Evolutionary conservation across 2,329 filamentous ascomycete species (phyloP).

Genomic region (Dryadomyces quercus-mongolicae): DNA sequence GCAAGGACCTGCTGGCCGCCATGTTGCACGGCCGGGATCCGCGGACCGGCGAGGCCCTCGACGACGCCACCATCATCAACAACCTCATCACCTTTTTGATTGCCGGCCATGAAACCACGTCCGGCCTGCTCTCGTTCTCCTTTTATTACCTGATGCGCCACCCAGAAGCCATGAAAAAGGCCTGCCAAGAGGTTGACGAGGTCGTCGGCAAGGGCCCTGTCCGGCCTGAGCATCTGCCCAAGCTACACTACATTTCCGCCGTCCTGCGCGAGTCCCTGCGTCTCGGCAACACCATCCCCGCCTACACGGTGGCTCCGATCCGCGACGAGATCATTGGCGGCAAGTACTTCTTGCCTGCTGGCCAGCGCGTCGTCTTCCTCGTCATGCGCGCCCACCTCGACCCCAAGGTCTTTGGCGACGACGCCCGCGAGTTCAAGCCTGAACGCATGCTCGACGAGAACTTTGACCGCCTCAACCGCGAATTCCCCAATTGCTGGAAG

Average conservation of each 20-base stretch:
- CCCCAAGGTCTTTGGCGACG: conserved; percentile 50
- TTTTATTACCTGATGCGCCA: conserved; percentile 55
- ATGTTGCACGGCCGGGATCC: conserved; percentile 59
- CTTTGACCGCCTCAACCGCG: conserved; percentile 47
- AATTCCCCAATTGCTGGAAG: conserved; percentile 54
- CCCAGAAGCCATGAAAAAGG: conserved; percentile 45
- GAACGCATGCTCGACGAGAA: conserved; percentile 61
- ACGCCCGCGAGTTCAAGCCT: conserved; percentile 53
- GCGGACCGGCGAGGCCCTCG: conserved; percentile 53
- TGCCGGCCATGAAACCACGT: conserved; percentile 61
- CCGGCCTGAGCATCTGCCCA: conserved; percentile 46
- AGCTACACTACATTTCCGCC: conserved; percentile 54
- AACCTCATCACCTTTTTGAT: conserved; percentile 66
- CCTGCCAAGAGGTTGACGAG: conserved; percentile 54
- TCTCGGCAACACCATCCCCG: conserved; percentile 46
- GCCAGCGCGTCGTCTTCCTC: conserved; percentile 35
- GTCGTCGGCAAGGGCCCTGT: conserved; percentile 49
- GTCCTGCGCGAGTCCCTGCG: conserved; percentile 55
- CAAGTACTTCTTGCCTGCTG: conserved; percentile 45
- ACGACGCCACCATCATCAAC: conserved; percentile 49
- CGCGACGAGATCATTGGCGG: conserved; percentile 44
- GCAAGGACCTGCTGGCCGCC: conserved; percentile 56
- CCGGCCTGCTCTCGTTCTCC: conserved; percentile 51
- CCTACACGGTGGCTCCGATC: conserved; percentile 40
- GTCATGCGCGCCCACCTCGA: conserved; percentile 47